Base-by-base conservation (phyloP, 2,329 filamentous ascomycete species). In the Clonostachys sp. region DNA sequence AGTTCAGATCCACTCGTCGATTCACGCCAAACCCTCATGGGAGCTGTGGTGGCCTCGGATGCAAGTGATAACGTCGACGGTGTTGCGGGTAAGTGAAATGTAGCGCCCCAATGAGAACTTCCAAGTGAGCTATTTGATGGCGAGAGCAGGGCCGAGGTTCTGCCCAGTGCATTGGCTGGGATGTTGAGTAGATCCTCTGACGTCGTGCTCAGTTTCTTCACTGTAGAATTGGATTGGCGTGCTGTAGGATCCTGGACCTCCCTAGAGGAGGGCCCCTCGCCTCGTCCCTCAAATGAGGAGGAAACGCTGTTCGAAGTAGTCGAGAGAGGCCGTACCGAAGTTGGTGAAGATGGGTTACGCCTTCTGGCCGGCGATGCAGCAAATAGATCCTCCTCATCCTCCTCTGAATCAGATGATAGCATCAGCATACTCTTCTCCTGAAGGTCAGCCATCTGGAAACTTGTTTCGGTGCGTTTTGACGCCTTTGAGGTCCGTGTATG, bases 341-440 rank as follows among this genome's bases (percentile, higher is more conserved):
- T 30, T 30, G 24, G 24, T 10, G 24, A 30, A 10, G 24, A 30
- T 10, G 6, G 24, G 24, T 30, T 30, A 30, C 24, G 24, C 24
- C 24, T 30, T 30, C 24, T 30, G 24, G 24, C 24, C 24, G 24
- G 24, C 3, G 24, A 30, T 10, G 24, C 24, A 10, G 24, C 24
- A 30, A 30, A 30, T 10, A 30, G 24, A 30, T 44, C 48, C 6
- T 54, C 53, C 1, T 53, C 69, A 30, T 74, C 72, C 6, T 77
- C 75, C 48, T 82, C 79, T 0, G 78, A 81, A 50, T 81, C 78
- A 0, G 78, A 81, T 2, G 78, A 81, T 2, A 83, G 67, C 2
- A 78, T 76, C 13, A 83, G 61, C 1, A 83, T 70, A 50, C 79
- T 82, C 49, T 70, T 78, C 45, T 77, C 70, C 40, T 77, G 68